A percentile compares a stretch with the other conserved stretches of the same genome.
phyloP scores from a whole-genome alignment of 164 flowering plant species.

The Cinnamomum micranthum region DNA sequence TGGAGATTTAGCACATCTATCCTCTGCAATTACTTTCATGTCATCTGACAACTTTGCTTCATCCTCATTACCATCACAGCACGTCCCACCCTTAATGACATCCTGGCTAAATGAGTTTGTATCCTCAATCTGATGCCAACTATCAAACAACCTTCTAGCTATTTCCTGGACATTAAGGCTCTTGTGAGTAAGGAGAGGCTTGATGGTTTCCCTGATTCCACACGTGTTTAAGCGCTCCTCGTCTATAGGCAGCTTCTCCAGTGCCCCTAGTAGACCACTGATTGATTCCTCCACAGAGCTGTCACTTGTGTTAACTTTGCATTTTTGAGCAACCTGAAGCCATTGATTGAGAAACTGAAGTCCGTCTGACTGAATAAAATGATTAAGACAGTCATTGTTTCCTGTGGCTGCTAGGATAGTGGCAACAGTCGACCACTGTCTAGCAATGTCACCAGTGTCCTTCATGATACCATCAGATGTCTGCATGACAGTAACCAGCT shows the following conservation, averaged over 20 bases:
- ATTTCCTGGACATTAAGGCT: slow-evolving; percentile 53
- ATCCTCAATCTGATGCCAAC: slow-evolving; percentile 40
- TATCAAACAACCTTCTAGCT: slow-evolving; percentile 47
- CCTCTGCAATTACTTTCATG: slow-evolving; percentile 17
- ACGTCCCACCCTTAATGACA: slow-evolving; percentile 1
- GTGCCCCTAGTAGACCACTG: slow-evolving; percentile 47
- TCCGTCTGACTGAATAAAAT: slow-evolving; percentile 71
- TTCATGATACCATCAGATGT: slow-evolving; percentile 43
- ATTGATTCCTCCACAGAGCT: slow-evolving; percentile 58
- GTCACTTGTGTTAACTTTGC: slow-evolving; percentile 34
- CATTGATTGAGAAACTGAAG: slow-evolving; percentile 56
- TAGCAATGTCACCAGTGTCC: slow-evolving; percentile 58
- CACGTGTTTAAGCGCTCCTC: slow-evolving; percentile 39
- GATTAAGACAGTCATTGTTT: slow-evolving; percentile 67
- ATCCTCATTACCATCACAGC: not conserved
- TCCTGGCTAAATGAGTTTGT: slow-evolving; percentile 4
- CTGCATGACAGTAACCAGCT: slow-evolving; percentile 63
- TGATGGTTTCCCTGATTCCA: slow-evolving; percentile 53
- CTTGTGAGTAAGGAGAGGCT: slow-evolving; percentile 48
- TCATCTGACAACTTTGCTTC: not conserved
- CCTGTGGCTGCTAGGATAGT: slow-evolving; percentile 66
- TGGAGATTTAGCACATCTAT: slow-evolving; percentile 17
- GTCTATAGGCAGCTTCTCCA: slow-evolving; percentile 61
- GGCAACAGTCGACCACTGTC: slow-evolving; percentile 87
- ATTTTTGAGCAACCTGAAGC: slow-evolving; percentile 68